phyloP scores from a whole-genome alignment of 345 rosid genomes.

The Trapa bicornis region DNA sequence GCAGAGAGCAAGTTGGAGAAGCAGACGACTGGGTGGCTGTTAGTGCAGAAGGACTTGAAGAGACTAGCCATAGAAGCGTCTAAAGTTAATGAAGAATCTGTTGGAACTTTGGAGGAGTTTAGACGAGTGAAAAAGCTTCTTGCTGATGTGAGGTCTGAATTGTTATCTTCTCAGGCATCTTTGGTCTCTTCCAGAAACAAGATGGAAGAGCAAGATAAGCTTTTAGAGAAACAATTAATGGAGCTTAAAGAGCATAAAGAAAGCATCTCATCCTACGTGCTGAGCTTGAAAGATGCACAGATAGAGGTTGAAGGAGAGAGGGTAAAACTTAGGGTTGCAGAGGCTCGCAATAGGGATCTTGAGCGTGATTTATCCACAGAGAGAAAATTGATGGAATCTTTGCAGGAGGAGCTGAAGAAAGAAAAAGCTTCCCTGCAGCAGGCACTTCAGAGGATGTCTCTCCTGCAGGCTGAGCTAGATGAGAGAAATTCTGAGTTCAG shows the following conservation, averaged over 20 bases:
- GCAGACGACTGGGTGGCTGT: slow-evolving; percentile 60
- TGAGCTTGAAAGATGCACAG: slow-evolving; percentile 52
- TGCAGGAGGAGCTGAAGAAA: slow-evolving; percentile 39
- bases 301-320: slow-evolving; percentile 62
- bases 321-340: slow-evolving; percentile 50
- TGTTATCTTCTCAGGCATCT: slow-evolving; percentile 58
- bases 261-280: slow-evolving; percentile 43
- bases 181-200: slow-evolving; percentile 46
- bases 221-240: slow-evolving; percentile 32
- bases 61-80: slow-evolving; percentile 32
- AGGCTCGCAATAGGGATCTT: slow-evolving; percentile 56
- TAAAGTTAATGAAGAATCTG: slow-evolving; percentile 31
- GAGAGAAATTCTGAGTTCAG: slow-evolving; percentile 34
- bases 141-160: slow-evolving; percentile 53
- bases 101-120: slow-evolving; percentile 46
- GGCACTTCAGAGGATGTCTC: slow-evolving; percentile 35
- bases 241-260: slow-evolving; percentile 62
- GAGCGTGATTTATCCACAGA: slow-evolving; percentile 39
- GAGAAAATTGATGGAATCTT: slow-evolving; percentile 34
- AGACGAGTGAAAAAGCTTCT: slow-evolving; percentile 62
- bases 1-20: slow-evolving; percentile 50
- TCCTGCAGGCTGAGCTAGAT: slow-evolving; percentile 39
- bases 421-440: slow-evolving; percentile 45
- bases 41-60: slow-evolving; percentile 51
- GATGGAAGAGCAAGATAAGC: slow-evolving; percentile 49